Percentiles rank a stretch among this genome's conserved stretches.
Conservation (phyloP, 306 rosid species). For the Casuarina equisetifolia region DNA sequence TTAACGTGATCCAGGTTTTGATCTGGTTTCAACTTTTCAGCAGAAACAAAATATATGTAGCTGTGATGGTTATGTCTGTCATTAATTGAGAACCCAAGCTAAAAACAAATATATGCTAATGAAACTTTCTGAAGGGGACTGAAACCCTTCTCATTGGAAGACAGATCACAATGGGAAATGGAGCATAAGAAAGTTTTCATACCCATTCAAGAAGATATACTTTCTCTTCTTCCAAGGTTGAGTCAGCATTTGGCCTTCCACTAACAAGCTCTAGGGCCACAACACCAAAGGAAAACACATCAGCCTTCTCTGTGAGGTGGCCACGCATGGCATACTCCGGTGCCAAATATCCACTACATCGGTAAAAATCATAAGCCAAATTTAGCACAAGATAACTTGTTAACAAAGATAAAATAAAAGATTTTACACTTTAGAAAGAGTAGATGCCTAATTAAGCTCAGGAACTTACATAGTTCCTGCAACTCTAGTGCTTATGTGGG, state of each 20-base stretch:
- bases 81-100: too few species aligned
- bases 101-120: too few species aligned
- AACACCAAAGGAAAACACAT: constrained; percentile 83
- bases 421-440: background rate
- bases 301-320: constrained; percentile 84
- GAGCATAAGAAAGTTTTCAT: constrained; percentile 14
- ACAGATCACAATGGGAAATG: too few species aligned
- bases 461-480: constrained; percentile 77
- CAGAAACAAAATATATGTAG: too few species aligned
- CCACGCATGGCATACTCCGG: constrained; percentile 35
- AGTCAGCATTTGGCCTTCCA: constrained; percentile 14
- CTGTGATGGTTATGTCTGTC: too few species aligned
- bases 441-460: background rate
- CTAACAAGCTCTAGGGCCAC: constrained; percentile 36
- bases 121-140: too few species aligned
- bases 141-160: too few species aligned
- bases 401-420: background rate
- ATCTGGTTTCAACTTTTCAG: too few species aligned
- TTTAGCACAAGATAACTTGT: constrained; percentile 1
- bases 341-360: constrained; percentile 80
- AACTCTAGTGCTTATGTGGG: constrained; percentile 78
- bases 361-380: constrained; percentile 5
- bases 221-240: constrained; percentile 59
- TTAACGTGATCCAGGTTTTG: too few species aligned
- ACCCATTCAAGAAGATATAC: constrained; percentile 83